Percentiles rank a stretch among this genome's conserved stretches.
Evolutionary conservation across 139 green algal genomes (phyloP).

Genomic region (Penium margaritaceum): DNA sequence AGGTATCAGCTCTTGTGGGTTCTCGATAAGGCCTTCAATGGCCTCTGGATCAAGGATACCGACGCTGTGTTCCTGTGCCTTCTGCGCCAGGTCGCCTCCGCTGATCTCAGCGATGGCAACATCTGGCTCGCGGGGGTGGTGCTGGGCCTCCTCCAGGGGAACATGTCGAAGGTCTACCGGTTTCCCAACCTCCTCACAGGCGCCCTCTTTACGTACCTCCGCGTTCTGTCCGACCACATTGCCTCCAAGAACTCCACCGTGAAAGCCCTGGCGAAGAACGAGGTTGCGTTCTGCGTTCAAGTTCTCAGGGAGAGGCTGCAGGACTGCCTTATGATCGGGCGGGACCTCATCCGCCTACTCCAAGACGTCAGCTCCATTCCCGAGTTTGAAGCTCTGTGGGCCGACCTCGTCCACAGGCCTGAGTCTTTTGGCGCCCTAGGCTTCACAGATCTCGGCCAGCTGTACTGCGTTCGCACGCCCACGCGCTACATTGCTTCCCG

Average conservation of each 20-base stretch:
- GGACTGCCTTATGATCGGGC: constrained; percentile 41
- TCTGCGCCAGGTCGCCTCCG: constrained; percentile 32
- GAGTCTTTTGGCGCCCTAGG: constrained; percentile 23
- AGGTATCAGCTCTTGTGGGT: too few species aligned
- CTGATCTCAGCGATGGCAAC: constrained; percentile 32
- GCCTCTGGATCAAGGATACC: too few species aligned
- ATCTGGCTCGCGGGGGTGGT: constrained; percentile 39
- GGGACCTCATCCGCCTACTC: constrained; percentile 39
- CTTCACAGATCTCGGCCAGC: constrained; percentile 40
- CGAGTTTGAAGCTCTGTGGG: constrained; percentile 46
- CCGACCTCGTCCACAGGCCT: constrained; percentile 36
- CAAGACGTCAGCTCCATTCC: constrained; percentile 40
- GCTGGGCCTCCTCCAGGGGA: constrained; percentile 21
- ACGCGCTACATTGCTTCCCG: constrained; percentile 27
- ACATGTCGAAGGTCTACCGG: constrained; percentile 23
- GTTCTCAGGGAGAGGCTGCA: constrained; percentile 30
- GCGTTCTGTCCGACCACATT: constrained; percentile 38
- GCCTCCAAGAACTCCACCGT: not conserved
- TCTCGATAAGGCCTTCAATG: too few species aligned
- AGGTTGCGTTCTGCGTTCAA: constrained; percentile 40
- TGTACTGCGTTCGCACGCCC: constrained; percentile 31
- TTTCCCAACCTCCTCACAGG: constrained; percentile 13
- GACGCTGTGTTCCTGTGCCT: constrained; percentile 25
- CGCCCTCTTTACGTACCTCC: constrained; percentile 38
- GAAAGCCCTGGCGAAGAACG: constrained; percentile 23